Evolutionary conservation across 805 yeast genomes (phyloP), one percentile per base, ranked within the genome.

Genomic region (Tetrapisispora fleetii): DNA sequence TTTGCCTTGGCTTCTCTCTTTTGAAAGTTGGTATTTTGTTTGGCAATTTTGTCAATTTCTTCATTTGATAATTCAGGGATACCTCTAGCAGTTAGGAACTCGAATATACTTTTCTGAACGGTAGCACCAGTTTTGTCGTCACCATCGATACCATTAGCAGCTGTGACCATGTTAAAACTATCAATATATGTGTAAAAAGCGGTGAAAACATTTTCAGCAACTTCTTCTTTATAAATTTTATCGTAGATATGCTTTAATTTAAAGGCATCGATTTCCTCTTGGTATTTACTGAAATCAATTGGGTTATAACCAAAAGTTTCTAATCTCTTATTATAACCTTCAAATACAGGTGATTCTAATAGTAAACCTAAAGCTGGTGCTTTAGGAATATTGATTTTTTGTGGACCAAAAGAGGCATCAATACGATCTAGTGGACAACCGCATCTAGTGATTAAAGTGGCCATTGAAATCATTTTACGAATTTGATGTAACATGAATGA

Each of bases 401-500:
- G 76, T 1, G 79, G 74, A 5, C 80, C 79, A 63, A 87, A 93
- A 3, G 95, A 85, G 58, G 87, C 86, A 9, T 70, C 62, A 52
- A 93, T 85, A 58, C 95, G 79, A 24, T 76, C 76, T 32, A 78
- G 61, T 3, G 97, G 95, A 60, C 90, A 80, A 11, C 95, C 93
- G 18, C 93, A 81, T 61, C 99, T 77, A 21, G 91, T 81, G 17
- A 85, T 79, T 49, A 91, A 72, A 0, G 90, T 79, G 1, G 95
- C 95, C 95, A 91, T 83, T 21, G 96, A 91, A 51, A 93, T 87
- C 98, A 93, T 93, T 64, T 93, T 93, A 64, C 99, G 81, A 62
- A 93, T 93, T 74, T 91, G 99, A 69, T 91, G 98, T 54, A 93
- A 75, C 98, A 93, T 93, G 67, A 93, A 93, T 3, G 96, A 87